These are phyloP conservation scores for Hyphopichia burtonii DNA, from an alignment of 1,139 yeast species.

Conservation along the genomic window DNA sequence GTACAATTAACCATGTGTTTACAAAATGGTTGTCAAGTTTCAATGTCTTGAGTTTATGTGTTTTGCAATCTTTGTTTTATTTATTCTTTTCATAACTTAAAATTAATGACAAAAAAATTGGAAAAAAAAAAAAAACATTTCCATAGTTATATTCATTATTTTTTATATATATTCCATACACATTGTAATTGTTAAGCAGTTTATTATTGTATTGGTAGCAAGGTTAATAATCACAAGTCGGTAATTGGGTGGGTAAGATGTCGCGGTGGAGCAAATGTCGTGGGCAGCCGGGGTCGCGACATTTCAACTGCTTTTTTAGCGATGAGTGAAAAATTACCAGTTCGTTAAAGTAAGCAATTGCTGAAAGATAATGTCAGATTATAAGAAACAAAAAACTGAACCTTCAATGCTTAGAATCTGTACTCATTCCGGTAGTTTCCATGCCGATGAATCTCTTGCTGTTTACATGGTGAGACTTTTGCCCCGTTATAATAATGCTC, in stretches of 20 bases:
- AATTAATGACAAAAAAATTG: neutral
- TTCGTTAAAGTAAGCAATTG: too few species aligned
- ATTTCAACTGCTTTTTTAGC: too few species aligned
- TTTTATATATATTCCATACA: too few species aligned
- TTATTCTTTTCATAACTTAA: neutral
- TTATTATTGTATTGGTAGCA: too few species aligned
- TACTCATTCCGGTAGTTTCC: slow-evolving; percentile 94
- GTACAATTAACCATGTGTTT: slow-evolving; percentile 37
- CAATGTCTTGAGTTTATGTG: slow-evolving; percentile 3
- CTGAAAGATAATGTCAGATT: neutral
- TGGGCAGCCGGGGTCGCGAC: too few species aligned
- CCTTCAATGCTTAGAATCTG: slow-evolving; percentile 54
- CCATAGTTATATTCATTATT: too few species aligned
- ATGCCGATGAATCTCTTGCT: slow-evolving; percentile 97
- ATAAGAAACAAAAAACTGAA: slow-evolving; percentile 8
- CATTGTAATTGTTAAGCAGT: too few species aligned
- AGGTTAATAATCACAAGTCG: too few species aligned
- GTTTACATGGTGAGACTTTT: slow-evolving; percentile 78
- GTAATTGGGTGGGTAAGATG: too few species aligned
- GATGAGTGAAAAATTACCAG: too few species aligned
- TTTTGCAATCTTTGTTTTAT: neutral
- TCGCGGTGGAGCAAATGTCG: too few species aligned
- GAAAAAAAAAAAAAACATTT: too few species aligned
- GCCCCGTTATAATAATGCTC: slow-evolving; percentile 67
- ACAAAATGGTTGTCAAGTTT: slow-evolving; percentile 25